Evolutionary conservation across 2,329 filamentous ascomycete species (phyloP), one percentile per base, ranked within the genome.

Genomic region (Pezizomycotina sp.): DNA sequence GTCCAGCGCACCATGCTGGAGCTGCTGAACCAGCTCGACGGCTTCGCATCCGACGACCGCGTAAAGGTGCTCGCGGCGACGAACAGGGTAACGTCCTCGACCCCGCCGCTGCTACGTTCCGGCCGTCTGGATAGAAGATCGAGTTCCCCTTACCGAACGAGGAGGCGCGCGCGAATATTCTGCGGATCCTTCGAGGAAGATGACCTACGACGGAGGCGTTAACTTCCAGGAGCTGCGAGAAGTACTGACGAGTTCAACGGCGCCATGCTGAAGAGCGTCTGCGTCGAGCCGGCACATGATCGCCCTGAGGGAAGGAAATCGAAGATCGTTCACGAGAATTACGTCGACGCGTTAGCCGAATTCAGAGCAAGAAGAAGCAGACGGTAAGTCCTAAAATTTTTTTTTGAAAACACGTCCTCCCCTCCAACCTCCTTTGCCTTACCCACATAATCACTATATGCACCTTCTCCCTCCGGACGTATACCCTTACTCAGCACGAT

Each of bases 1-100:
- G 89, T 98, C 27, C 89, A 98, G 63, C 74, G 89, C 58, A 98
- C 89, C 39, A 98, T 98, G 91, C 66, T 98, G 63, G 89, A 98
- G 60, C 71, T 98, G 36, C 77, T 98, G 48, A 98, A 98, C 63
- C 89, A 98, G 64, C 74, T 98, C 1, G 89, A 98, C 55, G 89
- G 89, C 35, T 98, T 98, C 55, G 91, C 89, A 1, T 92, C 83
- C 5, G 84, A 93, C 56, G 86, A 93, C 56, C 75, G 84, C 33
- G 91, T 93, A 67, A 95, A 93, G 64, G 86, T 95, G 4, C 68
- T 95, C 33, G 84, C 84, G 3, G 84, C 84, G 27, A 93, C 84
- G 15, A 93, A 95, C 65, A 76, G 84, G 57, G 77, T 93, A 40
- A 86, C 93, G 55, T 84, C 93, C 5, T 68, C 93, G 12, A 86